phyloP scores from a whole-genome alignment of 768 basidiomycete species.

The Boletus sp. region DNA sequence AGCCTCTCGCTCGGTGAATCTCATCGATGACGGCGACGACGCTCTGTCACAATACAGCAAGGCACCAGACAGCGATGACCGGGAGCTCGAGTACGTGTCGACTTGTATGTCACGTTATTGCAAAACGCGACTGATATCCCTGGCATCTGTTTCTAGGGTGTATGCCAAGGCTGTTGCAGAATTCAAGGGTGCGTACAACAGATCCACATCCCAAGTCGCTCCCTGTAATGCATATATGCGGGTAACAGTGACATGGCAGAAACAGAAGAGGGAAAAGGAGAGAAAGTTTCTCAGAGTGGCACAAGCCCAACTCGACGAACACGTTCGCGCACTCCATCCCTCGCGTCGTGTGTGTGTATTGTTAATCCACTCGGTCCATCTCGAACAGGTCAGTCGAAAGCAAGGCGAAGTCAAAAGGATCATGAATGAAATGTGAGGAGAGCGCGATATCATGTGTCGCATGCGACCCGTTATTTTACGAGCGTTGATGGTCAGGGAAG shows the following conservation, averaged over 20 bases:
- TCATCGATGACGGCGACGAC: slow-evolving; percentile 14
- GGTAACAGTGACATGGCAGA: slow-evolving; percentile 30
- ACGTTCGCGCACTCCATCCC: slow-evolving; percentile 7
- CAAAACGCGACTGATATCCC: neutral
- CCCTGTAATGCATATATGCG: neutral
- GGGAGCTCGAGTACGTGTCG: slow-evolving; percentile 22
- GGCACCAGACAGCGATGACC: slow-evolving; percentile 25
- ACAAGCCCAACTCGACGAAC: slow-evolving; percentile 25
- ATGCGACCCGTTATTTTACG: neutral
- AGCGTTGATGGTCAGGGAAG: slow-evolving; percentile 17
- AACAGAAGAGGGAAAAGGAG: slow-evolving; percentile 27
- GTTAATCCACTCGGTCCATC: neutral
- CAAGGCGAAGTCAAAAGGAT: slow-evolving; percentile 17
- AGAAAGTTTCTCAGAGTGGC: slow-evolving; percentile 19
- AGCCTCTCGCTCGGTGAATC: slow-evolving; percentile 5
- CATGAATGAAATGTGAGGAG: slow-evolving; percentile 25
- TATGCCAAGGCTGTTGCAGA: slow-evolving; percentile 31
- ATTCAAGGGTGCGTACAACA: slow-evolving; percentile 26
- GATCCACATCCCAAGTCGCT: neutral
- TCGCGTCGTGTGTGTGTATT: neutral
- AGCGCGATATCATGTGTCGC: slow-evolving; percentile 1
- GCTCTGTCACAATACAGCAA: slow-evolving; percentile 17
- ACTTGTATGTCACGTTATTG: neutral
- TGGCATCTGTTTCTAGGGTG: slow-evolving; percentile 4
- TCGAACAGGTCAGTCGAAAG: slow-evolving; percentile 22